Conservation (phyloP, 2,329 filamentous ascomycete genomes). For the Pseudogymnoascus sp. region DNA sequence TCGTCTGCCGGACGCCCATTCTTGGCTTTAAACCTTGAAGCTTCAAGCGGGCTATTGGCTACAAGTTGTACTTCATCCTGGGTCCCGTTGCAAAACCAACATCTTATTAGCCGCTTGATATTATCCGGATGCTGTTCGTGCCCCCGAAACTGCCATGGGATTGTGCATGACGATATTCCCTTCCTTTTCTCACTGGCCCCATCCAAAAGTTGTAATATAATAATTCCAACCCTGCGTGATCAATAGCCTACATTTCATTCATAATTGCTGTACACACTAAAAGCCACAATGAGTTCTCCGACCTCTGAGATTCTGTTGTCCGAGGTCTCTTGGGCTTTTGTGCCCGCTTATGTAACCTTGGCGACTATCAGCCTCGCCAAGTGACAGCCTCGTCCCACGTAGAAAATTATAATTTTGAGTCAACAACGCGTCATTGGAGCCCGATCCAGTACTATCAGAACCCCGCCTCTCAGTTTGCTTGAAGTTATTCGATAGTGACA, state of each 20-base stretch:
- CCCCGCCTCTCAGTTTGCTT: background rate
- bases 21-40: background rate
- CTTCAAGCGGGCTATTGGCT: background rate
- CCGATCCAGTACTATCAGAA: background rate
- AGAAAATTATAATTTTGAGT: constrained; percentile 9
- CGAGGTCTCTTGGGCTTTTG: background rate
- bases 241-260: background rate
- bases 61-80: background rate
- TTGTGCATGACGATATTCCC: background rate
- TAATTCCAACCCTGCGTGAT: background rate
- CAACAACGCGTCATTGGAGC: constrained; percentile 5
- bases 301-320: background rate
- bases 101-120: background rate
- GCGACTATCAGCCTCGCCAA: background rate
- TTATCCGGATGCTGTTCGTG: background rate
- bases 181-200: background rate
- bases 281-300: background rate
- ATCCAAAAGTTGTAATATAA: background rate
- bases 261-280: background rate
- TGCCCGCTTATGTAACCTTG: background rate
- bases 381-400: constrained; percentile 4
- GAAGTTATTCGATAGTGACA: background rate
- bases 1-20: background rate
- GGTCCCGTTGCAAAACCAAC: background rate
- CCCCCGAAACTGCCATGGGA: background rate